Base-by-base conservation (phyloP, 768 basidiomycete genomes). In the Boletus pseudo-olivaceus region DNA sequence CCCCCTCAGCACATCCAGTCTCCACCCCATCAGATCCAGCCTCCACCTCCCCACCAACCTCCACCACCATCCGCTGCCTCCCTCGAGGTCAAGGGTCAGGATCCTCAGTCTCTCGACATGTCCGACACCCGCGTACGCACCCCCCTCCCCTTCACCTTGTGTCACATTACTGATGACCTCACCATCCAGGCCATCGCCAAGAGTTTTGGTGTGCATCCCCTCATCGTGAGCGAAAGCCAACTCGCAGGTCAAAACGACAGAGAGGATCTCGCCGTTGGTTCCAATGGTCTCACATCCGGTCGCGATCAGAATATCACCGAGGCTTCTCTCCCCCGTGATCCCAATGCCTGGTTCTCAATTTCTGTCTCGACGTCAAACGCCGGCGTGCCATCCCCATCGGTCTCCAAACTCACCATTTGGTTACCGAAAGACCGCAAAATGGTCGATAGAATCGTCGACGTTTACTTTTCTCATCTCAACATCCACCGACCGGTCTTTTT, bases 91-190 rank as follows among this genome's bases (percentile, higher is more conserved):
- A 88, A 84, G 65, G 90, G 88, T 47, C 82, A 84, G 59, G 91
- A 93, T 65, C 91, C 91, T 4, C 81, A 87, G 55, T 80, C 83
- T 7, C 84, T 89, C 59, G 88, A 93, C 69, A 80, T 92, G 78
- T 87, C 88, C 47, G 83, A 79, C 65, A 79, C 86, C 7, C 82
- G 81, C 59, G 83, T 82, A 60, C 65, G 43, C 37, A 2, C 12
- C 14, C 26, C 20, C 29, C 5, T 23, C 34, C 9, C n/a, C 17
- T 34, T 49, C 29, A 33, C 51, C 32, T 11, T 8, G 9, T 30
- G 3, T 14, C 27, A 29, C 49, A 6, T 23, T 47, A 17, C 47
- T 69, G 14, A 61, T 42, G 41, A 30, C 51, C 26, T 47, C 53
- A 15, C 49, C 54, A 38, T 54, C 44, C 59, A 84, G 79, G 78